Conservation (phyloP, 1,284 basidiomycete genomes). For the Ceratobasidium sp. region DNA sequence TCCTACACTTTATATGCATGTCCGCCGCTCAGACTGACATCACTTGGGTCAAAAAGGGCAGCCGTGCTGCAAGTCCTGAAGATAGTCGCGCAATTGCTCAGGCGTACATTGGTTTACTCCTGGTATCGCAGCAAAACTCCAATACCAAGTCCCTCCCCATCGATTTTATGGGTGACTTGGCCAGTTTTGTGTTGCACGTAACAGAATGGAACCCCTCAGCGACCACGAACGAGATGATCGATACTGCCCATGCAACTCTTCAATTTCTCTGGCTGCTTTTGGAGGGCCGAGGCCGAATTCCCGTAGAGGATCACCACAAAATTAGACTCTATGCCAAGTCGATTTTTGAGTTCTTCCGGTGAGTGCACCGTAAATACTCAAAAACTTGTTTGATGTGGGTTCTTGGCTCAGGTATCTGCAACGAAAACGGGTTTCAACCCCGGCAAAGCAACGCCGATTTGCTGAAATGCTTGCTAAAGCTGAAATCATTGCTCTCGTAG, state of each 20-base stretch:
- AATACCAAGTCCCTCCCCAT: background rate
- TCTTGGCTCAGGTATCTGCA: background rate
- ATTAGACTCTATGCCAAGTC: background rate
- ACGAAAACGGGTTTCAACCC: background rate
- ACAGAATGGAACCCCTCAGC: background rate
- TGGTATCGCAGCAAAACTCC: background rate
- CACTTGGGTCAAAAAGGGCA: background rate
- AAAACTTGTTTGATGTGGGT: background rate
- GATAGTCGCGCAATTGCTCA: background rate
- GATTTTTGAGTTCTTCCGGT: background rate
- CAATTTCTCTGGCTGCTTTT: conserved; percentile 6
- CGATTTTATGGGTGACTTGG: background rate
- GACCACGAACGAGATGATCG: background rate
- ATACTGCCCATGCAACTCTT: background rate
- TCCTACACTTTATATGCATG: background rate
- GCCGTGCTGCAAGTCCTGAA: background rate
- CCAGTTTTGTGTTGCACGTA: background rate
- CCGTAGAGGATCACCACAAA: background rate
- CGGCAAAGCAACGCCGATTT: background rate
- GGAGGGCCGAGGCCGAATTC: background rate
- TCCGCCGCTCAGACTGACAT: background rate
- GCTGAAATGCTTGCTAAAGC: background rate
- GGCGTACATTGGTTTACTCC: background rate
- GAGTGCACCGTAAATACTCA: too few species aligned
- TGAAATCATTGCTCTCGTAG: background rate